Percentiles rank a stretch among this genome's conserved stretches.
Conservation (phyloP, 768 basidiomycete genomes). For the Dacryopinax primogenitus region DNA sequence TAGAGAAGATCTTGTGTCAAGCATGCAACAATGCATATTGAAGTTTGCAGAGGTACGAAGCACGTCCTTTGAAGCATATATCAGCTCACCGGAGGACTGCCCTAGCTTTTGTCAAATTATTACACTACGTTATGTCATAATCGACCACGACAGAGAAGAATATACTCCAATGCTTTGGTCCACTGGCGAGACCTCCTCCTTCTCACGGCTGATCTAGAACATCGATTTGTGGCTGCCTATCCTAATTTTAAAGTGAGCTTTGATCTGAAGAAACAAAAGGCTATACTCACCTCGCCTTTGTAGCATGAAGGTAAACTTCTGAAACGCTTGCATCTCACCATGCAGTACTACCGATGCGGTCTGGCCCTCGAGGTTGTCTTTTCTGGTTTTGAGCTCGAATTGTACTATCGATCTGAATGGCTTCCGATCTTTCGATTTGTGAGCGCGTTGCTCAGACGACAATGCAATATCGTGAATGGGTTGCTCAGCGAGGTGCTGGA, state of each 20-base stretch:
- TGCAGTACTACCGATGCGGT: slow-evolving; percentile 47
- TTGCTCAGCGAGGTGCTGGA: not conserved
- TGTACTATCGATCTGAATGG: slow-evolving; percentile 55
- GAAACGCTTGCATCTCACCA: slow-evolving; percentile 34
- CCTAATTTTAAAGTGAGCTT: not conserved
- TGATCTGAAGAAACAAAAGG: slow-evolving; percentile 14
- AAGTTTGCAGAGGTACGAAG: not conserved
- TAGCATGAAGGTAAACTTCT: slow-evolving; percentile 25
- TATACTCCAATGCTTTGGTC: slow-evolving; percentile 5
- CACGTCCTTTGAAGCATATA: not conserved
- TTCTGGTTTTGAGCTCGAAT: slow-evolving; percentile 63
- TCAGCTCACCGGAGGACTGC: not conserved
- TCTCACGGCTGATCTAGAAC: not conserved
- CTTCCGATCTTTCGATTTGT: slow-evolving; percentile 29
- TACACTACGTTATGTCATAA: slow-evolving; percentile 10
- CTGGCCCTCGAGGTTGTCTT: slow-evolving; percentile 54
- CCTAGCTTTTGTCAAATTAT: slow-evolving; percentile 5
- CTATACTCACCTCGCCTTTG: slow-evolving; percentile 12
- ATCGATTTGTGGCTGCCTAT: not conserved
- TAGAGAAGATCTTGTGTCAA: not conserved
- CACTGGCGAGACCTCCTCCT: slow-evolving; percentile 9
- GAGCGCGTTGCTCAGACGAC: not conserved
- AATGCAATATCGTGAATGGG: not conserved
- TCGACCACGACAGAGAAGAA: slow-evolving; percentile 11
- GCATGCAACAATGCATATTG: not conserved